Conservation (phyloP, 225 moss, liverwort and hornwort genomes). For the Lunularia cruciata region DNA sequence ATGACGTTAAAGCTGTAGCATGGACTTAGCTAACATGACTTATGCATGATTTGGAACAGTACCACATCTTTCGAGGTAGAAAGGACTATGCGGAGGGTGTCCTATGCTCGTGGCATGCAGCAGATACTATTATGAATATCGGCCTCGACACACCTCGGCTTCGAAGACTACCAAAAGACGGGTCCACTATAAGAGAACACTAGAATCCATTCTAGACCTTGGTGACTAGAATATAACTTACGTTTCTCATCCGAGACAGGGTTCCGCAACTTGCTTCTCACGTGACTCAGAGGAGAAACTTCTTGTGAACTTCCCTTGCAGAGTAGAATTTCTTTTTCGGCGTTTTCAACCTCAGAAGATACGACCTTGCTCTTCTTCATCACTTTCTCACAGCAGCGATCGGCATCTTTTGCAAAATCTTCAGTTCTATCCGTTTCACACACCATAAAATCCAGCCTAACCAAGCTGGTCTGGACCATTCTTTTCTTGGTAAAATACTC, state of each 20-base stretch:
- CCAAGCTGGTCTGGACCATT: constrained; percentile 9
- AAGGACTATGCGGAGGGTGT: neutral
- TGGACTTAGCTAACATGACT: neutral
- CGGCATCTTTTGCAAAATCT: constrained; percentile 2
- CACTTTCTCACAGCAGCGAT: constrained; percentile 14
- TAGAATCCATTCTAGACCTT: neutral
- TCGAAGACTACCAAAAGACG: neutral
- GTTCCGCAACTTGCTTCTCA: neutral
- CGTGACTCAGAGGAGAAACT: neutral
- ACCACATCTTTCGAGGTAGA: neutral
- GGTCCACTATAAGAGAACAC: neutral
- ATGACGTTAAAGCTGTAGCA: neutral
- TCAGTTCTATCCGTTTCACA: neutral
- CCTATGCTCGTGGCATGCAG: neutral
- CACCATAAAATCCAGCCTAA: constrained; percentile 11
- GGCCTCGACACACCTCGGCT: neutral
- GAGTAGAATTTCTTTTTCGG: constrained; percentile 5
- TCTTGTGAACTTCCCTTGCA: neutral
- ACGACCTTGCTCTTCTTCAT: constrained; percentile 33
- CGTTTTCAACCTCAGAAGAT: neutral
- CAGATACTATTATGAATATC: neutral
- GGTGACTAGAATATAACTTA: constrained; percentile 8
- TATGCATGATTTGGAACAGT: neutral
- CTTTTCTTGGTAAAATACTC: constrained; percentile 32
- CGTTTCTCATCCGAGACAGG: constrained; percentile 18